These are phyloP conservation scores for Umbilicus rupestris DNA, from an alignment of 164 flowering plant species.

Conservation along the genomic window DNA sequence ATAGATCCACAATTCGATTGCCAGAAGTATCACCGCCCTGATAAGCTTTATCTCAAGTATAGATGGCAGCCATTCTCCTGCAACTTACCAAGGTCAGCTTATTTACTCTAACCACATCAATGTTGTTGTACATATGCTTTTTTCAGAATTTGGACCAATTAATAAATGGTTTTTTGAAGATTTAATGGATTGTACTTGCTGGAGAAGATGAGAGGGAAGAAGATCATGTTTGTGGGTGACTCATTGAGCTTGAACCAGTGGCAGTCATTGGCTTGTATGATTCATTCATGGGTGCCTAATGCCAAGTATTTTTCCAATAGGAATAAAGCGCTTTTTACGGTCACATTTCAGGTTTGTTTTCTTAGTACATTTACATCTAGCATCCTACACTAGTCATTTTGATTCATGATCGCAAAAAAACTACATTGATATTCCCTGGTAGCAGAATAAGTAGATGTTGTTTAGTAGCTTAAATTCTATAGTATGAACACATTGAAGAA, in stretches of 20 bases:
- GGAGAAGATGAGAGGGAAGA: constrained; percentile 63
- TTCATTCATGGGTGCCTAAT: constrained; percentile 47
- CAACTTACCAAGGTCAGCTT: constrained; percentile 49
- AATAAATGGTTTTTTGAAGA: constrained; percentile 24
- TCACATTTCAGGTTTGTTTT: constrained; percentile 40
- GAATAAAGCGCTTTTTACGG: constrained; percentile 22
- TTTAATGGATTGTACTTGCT: constrained; percentile 59
- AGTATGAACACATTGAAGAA: constrained; percentile 1
- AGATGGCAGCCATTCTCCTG: constrained; percentile 77
- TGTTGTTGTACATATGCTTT: not conserved
- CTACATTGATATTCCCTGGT: not conserved
- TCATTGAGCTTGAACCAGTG: constrained; percentile 67
- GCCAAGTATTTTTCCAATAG: constrained; percentile 19
- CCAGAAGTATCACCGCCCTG: constrained; percentile 66
- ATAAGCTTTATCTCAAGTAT: constrained; percentile 51
- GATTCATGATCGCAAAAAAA: not conserved
- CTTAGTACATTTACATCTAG: not conserved
- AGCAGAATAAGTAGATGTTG: not conserved
- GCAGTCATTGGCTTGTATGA: constrained; percentile 53
- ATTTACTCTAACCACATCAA: not conserved
- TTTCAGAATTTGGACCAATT: not conserved
- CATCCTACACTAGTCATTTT: not conserved
- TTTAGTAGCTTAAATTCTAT: not conserved
- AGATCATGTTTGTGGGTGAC: constrained; percentile 84
- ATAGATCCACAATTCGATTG: constrained; percentile 72